Base-by-base conservation (phyloP, 345 rosid species). In the Brassica rapa region DNA sequence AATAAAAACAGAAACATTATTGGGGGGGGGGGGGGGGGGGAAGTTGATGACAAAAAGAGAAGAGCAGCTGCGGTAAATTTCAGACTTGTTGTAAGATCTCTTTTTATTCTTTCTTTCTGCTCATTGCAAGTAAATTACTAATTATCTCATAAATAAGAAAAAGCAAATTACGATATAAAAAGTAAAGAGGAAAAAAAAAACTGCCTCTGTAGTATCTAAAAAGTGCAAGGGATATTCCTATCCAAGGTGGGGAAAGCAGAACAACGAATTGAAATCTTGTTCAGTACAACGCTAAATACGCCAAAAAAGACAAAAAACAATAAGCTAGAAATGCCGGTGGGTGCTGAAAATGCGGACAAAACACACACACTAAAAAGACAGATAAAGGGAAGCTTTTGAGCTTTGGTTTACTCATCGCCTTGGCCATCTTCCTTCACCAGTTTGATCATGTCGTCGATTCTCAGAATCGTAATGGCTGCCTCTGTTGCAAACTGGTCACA, bases 381-480 rank as follows among this genome's bases (percentile, higher is more conserved):
- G 57, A 71, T 15, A 62, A 76, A 75, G 23, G 43, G 39, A 19
- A 59, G 56, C 43, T 30, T 23, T 10, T 23, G 56, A 37, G 29
- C 1, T 33, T 15, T 35, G 11, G 9, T 35, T 33, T n/a, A 63
- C 8, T 77, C 87, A 1, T 78, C 90, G 35, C 89, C 86, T 85
- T 91, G 96, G 72, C 94, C 84, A 70, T 95, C 99, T 64, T 93
- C 99, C 85, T 93, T 95, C 80, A 84, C 84, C 73, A 93, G 96
- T 86, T 83, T 93, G 87, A 95, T 90, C 99, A 95, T 95, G 83
- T 95, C 99, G 65, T 95, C 99, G 4, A 95, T 93, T 64, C 99
- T 89, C 66, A 95, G 94, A 74, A 95, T 95, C 0, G 97, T 95
- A 55, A 95, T 93, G 61, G 98, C 99, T 55, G 99, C 99, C 86